Conservation (phyloP, 2,329 filamentous ascomycete genomes). For the Ilyonectria robusta region DNA sequence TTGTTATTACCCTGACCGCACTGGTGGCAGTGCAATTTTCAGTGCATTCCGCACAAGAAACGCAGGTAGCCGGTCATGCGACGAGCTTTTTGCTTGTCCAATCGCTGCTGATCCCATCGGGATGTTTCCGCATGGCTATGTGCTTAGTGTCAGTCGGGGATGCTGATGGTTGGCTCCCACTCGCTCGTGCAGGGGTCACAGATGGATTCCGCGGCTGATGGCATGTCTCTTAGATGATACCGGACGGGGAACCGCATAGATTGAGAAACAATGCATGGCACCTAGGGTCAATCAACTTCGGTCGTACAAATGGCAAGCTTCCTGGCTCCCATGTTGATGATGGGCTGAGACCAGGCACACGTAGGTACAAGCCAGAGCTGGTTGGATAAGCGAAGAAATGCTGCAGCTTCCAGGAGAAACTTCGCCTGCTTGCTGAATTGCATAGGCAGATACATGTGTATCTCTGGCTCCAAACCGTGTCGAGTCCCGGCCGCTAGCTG, state of each 20-base stretch:
- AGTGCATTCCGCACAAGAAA: neutral
- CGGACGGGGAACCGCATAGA: conserved; percentile 11
- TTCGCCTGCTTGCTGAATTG: neutral
- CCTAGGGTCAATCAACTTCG: neutral
- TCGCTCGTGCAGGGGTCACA: neutral
- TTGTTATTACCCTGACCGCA: neutral
- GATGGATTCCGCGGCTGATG: neutral
- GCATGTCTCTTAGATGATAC: conserved; percentile 9
- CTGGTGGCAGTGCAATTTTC: neutral
- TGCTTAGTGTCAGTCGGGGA: conserved; percentile 12
- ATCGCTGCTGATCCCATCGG: conserved; percentile 16
- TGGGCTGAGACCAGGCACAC: neutral
- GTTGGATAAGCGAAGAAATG: neutral
- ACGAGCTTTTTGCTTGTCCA: conserved; percentile 5
- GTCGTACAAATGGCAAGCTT: neutral
- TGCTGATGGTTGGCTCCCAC: conserved; percentile 4
- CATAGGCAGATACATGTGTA: too few species aligned
- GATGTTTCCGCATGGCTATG: conserved; percentile 20
- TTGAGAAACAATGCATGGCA: neutral
- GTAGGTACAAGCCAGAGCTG: neutral
- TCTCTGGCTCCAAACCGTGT: too few species aligned
- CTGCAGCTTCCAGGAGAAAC: too few species aligned
- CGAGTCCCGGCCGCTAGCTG: neutral
- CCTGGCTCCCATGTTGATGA: neutral
- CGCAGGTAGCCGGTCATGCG: conserved; percentile 4